Evolutionary conservation across 1,139 yeast genomes (phyloP), one percentile per base, ranked within the genome.

Genomic region (Kurtzmaniella quercitrusa): DNA sequence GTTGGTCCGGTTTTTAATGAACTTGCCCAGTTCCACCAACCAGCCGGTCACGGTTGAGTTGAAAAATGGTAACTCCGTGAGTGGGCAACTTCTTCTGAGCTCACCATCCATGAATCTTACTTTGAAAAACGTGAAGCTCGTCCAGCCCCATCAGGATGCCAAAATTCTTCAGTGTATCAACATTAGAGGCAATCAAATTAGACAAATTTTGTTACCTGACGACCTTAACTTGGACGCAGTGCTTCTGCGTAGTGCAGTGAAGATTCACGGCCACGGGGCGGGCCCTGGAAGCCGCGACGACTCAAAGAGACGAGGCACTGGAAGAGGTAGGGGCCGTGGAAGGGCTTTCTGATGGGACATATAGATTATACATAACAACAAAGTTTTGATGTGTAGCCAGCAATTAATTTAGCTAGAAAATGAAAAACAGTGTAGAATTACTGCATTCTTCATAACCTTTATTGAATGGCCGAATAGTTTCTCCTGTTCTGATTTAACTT

Each of bases 71-170:
- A 65, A 62, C 46, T 62, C 72, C 12, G 64, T 71, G 25, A 65
- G 65, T 47, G 79, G 78, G 1, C 73, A 69, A 48, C 56, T 93
- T 37, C 78, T 87, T 38, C 80, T 91, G 6, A 96, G 95, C 38
- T 77, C 95, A 4, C 96, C 97, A 29, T 80, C 87, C 53, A 93
- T 93, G 98, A 93, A 93, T 65, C 82, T 94, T 38, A 82, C 91
- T 5, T 65, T 93, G 52, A 84, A 87, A 53, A 87, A 85, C 52
- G 94, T 89, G 45, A 87, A 85, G 58, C 80, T 85, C 79, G 81
- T 85, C 25, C 77, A 81, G 48, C 81, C 75, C 49, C 79, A 82
- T 57, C 80, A 88, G 48, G 91, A 85, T 45, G 89, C 96, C 1
- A 77, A 82, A 42, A 63, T 77, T 11, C 69, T 91, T 51, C 95